These are phyloP conservation scores for Saturnispora galanensis DNA, from an alignment of 805 yeast genomes.

Conservation along the genomic window DNA sequence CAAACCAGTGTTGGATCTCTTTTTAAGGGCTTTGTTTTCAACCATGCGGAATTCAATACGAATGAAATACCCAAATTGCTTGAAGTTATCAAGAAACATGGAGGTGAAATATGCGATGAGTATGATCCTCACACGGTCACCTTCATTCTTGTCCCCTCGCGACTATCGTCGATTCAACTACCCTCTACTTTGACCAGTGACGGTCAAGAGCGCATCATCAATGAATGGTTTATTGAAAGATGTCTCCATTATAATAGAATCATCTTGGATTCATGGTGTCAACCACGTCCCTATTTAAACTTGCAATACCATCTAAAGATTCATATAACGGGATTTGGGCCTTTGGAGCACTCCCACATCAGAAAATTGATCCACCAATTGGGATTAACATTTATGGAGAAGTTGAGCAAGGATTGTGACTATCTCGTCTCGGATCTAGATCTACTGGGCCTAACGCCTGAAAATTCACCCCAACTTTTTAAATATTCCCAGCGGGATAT, in stretches of 20 bases:
- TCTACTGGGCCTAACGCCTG: constrained; percentile 31
- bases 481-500: constrained; percentile 28
- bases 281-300: constrained; percentile 18
- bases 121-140: constrained; percentile 29
- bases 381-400: constrained; percentile 41
- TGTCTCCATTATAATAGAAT: constrained; percentile 16
- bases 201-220: constrained; percentile 20
- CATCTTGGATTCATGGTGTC: constrained; percentile 22
- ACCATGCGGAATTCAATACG: constrained; percentile 24
- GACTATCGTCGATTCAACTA: constrained; percentile 10
- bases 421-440: constrained; percentile 45
- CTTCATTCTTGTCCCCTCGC: constrained; percentile 22
- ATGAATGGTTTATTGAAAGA: constrained; percentile 28
- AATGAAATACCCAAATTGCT: constrained; percentile 14
- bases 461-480: constrained; percentile 35
- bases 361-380: constrained; percentile 49
- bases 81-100: constrained; percentile 14
- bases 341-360: constrained; percentile 23
- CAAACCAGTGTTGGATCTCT: constrained; percentile 15
- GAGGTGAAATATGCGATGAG: constrained; percentile 16
- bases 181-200: constrained; percentile 15
- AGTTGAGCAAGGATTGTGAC: constrained; percentile 43
- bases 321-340: constrained; percentile 23
- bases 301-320: constrained; percentile 27
- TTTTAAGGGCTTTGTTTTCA: constrained; percentile 35